Evolutionary conservation across 2,329 filamentous ascomycete species (phyloP).

Genomic region (Fusarium pilosicola): DNA sequence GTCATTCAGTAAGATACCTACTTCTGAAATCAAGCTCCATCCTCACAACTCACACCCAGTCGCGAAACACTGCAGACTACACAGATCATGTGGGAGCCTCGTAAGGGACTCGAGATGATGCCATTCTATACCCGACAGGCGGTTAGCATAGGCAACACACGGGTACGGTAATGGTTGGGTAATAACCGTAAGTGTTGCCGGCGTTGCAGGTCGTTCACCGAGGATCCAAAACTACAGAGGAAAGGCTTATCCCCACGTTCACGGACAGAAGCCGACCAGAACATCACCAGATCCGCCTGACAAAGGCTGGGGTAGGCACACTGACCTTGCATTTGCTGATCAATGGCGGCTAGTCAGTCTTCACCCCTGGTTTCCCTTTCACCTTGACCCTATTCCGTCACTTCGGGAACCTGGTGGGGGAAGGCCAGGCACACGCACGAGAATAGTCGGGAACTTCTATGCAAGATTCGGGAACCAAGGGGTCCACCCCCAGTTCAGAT

Average conservation of each 20-base stretch:
- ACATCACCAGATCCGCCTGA: slow-evolving; percentile 12
- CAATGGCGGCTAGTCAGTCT: slow-evolving; percentile 7
- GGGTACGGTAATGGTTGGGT: slow-evolving; percentile 37
- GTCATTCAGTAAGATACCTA: background rate
- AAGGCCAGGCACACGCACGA: slow-evolving; percentile 26
- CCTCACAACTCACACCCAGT: slow-evolving; percentile 18
- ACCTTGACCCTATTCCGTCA: slow-evolving; percentile 19
- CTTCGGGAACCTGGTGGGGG: slow-evolving; percentile 6
- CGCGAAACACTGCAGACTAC: slow-evolving; percentile 34
- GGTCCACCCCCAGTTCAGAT: slow-evolving; percentile 37
- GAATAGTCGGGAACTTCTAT: slow-evolving; percentile 23
- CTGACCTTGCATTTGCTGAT: slow-evolving; percentile 23
- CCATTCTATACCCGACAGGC: slow-evolving; percentile 21
- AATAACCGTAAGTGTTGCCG: slow-evolving; percentile 25
- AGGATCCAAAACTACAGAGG: background rate
- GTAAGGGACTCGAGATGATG: slow-evolving; percentile 23
- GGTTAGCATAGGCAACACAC: slow-evolving; percentile 43
- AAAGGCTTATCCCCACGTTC: slow-evolving; percentile 8
- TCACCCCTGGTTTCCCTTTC: slow-evolving; percentile 14
- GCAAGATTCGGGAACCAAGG: slow-evolving; percentile 37
- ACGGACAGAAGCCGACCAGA: slow-evolving; percentile 30
- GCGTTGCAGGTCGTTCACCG: slow-evolving; percentile 14
- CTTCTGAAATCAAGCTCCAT: slow-evolving; percentile 1
- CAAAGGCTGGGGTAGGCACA: slow-evolving; percentile 11
- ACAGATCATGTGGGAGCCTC: slow-evolving; percentile 36